Evolutionary conservation across 2,329 filamentous ascomycete species (phyloP), one percentile per base, ranked within the genome.

Genomic region (Penicillium expansum): DNA sequence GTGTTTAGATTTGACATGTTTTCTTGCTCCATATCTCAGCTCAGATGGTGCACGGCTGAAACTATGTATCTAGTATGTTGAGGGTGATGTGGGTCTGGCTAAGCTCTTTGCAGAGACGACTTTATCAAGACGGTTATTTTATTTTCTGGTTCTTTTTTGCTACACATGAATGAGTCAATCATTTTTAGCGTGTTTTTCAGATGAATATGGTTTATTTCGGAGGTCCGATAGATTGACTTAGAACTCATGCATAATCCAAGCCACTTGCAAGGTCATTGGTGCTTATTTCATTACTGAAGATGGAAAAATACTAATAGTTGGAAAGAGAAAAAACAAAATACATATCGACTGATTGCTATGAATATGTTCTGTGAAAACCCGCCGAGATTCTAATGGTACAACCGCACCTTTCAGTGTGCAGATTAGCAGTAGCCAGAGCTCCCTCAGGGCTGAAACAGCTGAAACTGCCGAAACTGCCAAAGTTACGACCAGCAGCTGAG

Each of bases 351-450:
- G 52, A 41, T 45, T 41, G 56, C 56, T 62, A 58, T 55, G 43
- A 53, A 61, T 59, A 64, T 62, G 56, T 64, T 47, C 60, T 61
- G 58, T 44, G 58, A 61, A 49, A 48, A 24, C n/a, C 44, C 37
- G 44, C 55, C 48, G 44, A 32, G 30, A 55, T 58, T 48, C 41
- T 62, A 57, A 47, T 62, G 58, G 52, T 64, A 62, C 55, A 64
- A 49, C 55, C 52, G 45, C 47, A 55, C 38, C 52, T 32, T 47
- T 48, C 29, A n/a, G 20, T 27, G 35, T 52, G 49, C 54, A 53
- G 54, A 53, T 56, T 53, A 56, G 41, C 54, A 18, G 54, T 22
- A 55, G 29, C 24, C 48, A 50, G 24, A 42, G 44, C 37, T 48
- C 27, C 16, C 39, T 42, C 22, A 33, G 5, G 44, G n/a, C n/a